phyloP scores from a whole-genome alignment of 2,329 filamentous ascomycete genomes.

The Colletotrichum melonis region DNA sequence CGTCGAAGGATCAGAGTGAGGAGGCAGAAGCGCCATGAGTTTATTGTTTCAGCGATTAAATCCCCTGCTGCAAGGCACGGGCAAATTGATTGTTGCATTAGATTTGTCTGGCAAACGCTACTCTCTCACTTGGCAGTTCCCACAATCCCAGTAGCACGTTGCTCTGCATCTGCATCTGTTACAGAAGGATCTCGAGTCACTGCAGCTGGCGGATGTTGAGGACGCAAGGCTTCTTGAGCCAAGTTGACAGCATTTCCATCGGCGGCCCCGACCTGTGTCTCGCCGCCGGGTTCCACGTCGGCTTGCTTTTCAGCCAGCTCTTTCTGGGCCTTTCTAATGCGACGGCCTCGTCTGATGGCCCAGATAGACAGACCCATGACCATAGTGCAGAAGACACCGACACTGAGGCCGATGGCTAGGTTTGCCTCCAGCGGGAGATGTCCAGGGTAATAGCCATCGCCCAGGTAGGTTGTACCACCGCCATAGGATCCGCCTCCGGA shows the following conservation, averaged over 20 bases:
- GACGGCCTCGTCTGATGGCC: conserved; percentile 21
- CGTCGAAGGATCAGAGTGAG: neutral
- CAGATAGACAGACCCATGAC: conserved; percentile 1
- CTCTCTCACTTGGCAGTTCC: neutral
- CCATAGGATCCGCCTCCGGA: neutral
- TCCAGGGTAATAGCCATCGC: neutral
- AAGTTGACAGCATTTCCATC: neutral
- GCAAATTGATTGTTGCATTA: neutral
- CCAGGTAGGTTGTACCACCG: neutral
- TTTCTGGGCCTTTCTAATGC: conserved; percentile 7
- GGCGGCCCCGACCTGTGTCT: neutral
- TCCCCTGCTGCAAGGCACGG: neutral
- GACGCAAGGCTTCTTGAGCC: neutral
- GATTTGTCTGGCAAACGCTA: neutral
- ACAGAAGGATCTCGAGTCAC: neutral
- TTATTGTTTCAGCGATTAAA: no score
- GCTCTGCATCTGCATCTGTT: neutral
- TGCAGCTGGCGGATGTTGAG: neutral
- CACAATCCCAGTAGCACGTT: neutral
- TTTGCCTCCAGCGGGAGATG: neutral
- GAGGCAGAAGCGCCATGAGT: neutral
- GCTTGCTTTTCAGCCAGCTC: conserved; percentile 11
- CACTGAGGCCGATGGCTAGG: neutral
- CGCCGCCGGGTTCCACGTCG: neutral
- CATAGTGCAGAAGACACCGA: neutral